Evolutionary conservation across 179 eudicot species (phyloP).

Genomic region (Heliamphora pulchella): DNA sequence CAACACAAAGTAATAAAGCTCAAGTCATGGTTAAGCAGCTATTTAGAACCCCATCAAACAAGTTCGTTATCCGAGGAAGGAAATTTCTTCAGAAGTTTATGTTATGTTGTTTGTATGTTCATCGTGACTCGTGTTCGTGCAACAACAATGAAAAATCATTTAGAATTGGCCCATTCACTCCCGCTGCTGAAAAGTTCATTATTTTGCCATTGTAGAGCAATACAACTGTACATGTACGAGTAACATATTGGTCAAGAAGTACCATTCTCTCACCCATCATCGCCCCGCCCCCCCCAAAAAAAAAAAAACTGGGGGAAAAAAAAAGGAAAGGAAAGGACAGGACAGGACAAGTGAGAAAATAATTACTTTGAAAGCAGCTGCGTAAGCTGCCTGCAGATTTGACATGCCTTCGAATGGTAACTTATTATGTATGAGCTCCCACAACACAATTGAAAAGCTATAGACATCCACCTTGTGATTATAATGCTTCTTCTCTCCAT

Average conservation of each 20-base stretch:
- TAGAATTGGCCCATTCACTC: too few relatives aligned
- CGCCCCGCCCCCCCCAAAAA: too few relatives aligned
- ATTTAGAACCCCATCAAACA: neutral
- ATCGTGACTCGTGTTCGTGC: too few relatives aligned
- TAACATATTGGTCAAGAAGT: too few relatives aligned
- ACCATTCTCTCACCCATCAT: too few relatives aligned
- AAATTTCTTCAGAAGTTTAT: too few relatives aligned
- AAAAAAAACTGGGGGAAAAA: too few relatives aligned
- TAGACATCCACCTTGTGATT: slow-evolving; percentile 93
- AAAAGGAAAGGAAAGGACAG: neutral
- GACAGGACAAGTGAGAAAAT: neutral
- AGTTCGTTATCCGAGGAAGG: too few relatives aligned
- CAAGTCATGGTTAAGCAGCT: neutral
- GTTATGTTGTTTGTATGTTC: too few relatives aligned
- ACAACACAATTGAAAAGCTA: slow-evolving; percentile 90
- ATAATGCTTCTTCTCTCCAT: slow-evolving; percentile 95
- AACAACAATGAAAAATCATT: too few relatives aligned
- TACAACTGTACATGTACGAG: neutral
- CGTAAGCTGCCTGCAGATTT: slow-evolving; percentile 95
- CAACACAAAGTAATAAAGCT: neutral
- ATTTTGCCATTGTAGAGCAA: too few relatives aligned
- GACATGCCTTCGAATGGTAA: slow-evolving; percentile 98
- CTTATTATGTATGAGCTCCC: slow-evolving; percentile 92
- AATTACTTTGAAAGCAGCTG: slow-evolving; percentile 88
- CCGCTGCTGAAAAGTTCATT: too few relatives aligned